Evolutionary conservation across 2,329 filamentous ascomycete genomes (phyloP).

Genomic region (Neofusicoccum cordaticola): DNA sequence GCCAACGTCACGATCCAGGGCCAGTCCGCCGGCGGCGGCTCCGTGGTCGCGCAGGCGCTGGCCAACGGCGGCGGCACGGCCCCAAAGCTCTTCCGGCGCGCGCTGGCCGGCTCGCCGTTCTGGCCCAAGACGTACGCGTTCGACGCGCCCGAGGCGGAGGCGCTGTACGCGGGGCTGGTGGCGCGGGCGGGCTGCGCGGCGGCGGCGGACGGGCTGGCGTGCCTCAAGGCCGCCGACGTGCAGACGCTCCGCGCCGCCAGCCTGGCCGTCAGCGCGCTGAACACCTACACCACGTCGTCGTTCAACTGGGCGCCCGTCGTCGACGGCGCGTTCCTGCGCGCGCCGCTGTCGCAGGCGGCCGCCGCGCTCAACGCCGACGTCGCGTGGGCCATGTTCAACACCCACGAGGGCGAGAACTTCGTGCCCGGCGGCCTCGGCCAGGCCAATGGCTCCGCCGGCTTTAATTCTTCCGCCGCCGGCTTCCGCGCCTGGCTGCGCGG

Average conservation of each 20-base stretch:
- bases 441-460: slow-evolving; percentile 37
- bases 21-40: slow-evolving; percentile 59
- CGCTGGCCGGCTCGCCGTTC: slow-evolving; percentile 54
- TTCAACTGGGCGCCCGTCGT: slow-evolving; percentile 63
- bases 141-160: slow-evolving; percentile 51
- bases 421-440: slow-evolving; percentile 50
- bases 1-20: slow-evolving; percentile 60
- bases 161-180: slow-evolving; percentile 48
- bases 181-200: slow-evolving; percentile 47
- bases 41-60: slow-evolving; percentile 55
- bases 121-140: slow-evolving; percentile 59
- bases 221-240: slow-evolving; percentile 54
- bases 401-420: slow-evolving; percentile 63
- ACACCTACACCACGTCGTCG: slow-evolving; percentile 55
- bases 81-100: slow-evolving; percentile 47
- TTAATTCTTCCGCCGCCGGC: slow-evolving; percentile 50
- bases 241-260: slow-evolving; percentile 54
- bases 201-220: slow-evolving; percentile 45
- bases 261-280: slow-evolving; percentile 46
- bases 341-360: slow-evolving; percentile 46
- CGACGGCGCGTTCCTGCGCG: slow-evolving; percentile 53
- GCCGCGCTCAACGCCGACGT: slow-evolving; percentile 44
- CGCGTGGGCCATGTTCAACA: slow-evolving; percentile 59
- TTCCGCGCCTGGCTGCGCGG: slow-evolving; percentile 55
- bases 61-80: slow-evolving; percentile 42